Conservation (phyloP, 805 yeast genomes). For the Cyberlindnera veronae region DNA sequence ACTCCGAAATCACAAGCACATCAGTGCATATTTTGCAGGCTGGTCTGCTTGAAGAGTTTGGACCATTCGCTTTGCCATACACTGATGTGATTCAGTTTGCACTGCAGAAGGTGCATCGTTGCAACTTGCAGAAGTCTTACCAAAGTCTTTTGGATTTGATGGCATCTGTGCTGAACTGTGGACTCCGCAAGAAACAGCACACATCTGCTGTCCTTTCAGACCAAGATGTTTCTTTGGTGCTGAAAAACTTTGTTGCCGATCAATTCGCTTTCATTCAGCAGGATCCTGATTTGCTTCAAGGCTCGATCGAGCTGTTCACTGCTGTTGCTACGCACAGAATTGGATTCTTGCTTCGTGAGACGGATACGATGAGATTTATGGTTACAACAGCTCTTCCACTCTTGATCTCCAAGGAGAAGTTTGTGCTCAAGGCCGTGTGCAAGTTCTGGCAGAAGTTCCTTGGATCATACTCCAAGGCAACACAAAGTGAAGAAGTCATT, state of each 20-base stretch:
- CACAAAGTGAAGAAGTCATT: slow-evolving; percentile 37
- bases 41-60: slow-evolving; percentile 64
- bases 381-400: slow-evolving; percentile 28
- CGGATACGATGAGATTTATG: slow-evolving; percentile 26
- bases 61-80: slow-evolving; percentile 59
- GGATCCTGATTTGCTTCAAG: slow-evolving; percentile 61
- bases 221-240: slow-evolving; percentile 14
- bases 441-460: slow-evolving; percentile 52
- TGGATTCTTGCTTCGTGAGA: slow-evolving; percentile 38
- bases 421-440: slow-evolving; percentile 45
- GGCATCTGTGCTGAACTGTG: slow-evolving; percentile 18
- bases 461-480: slow-evolving; percentile 43
- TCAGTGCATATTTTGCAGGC: slow-evolving; percentile 58
- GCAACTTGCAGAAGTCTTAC: slow-evolving; percentile 24
- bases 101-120: slow-evolving; percentile 7
- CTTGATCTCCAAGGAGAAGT: slow-evolving; percentile 43
- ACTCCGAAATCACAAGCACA: slow-evolving; percentile 54
- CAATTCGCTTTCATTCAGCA: slow-evolving; percentile 29
- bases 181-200: slow-evolving; percentile 8
- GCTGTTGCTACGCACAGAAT: slow-evolving; percentile 50
- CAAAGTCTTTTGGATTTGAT: slow-evolving; percentile 20
- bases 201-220: slow-evolving; percentile 9
- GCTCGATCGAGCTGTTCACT: slow-evolving; percentile 48
- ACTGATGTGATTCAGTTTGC: slow-evolving; percentile 40
- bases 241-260: slow-evolving; percentile 19